These are phyloP conservation scores for Magnusiomyces tetraspermus DNA, from an alignment of 1,139 yeast species.

Conservation along the genomic window DNA sequence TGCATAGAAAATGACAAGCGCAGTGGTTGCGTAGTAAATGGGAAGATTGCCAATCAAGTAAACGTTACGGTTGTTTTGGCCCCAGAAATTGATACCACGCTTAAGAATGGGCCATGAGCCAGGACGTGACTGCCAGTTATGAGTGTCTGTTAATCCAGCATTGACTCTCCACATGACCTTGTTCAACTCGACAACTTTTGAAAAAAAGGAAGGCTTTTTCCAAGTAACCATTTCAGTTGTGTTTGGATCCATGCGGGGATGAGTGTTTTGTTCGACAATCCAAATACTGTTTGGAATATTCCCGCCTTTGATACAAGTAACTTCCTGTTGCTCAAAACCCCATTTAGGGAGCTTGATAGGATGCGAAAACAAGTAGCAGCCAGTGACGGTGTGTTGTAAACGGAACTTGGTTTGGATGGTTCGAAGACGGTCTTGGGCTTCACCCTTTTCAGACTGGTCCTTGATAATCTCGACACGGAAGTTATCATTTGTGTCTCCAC, in stretches of 20 bases:
- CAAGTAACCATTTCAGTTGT: constrained; percentile 53
- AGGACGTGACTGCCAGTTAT: constrained; percentile 83
- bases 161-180: constrained; percentile 87
- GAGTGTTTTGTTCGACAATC: constrained; percentile 72
- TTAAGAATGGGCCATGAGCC: constrained; percentile 77
- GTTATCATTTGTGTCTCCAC: constrained; percentile 93
- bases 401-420: constrained; percentile 81
- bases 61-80: constrained; percentile 60
- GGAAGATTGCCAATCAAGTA: constrained; percentile 87
- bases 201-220: constrained; percentile 51
- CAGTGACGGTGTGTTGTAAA: constrained; percentile 82
- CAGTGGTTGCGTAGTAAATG: constrained; percentile 76
- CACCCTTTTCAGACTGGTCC: constrained; percentile 45
- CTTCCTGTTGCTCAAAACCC: constrained; percentile 97
- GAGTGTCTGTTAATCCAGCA: constrained; percentile 74
- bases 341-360: constrained; percentile 81
- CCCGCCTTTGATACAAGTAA: constrained; percentile 82
- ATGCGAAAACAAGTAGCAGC: constrained; percentile 82
- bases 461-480: constrained; percentile 80
- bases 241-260: constrained; percentile 31
- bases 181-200: constrained; percentile 71
- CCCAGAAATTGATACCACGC: constrained; percentile 97
- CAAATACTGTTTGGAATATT: constrained; percentile 64
- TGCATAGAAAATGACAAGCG: constrained; percentile 45
- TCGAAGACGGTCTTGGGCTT: constrained; percentile 53